A percentile compares a stretch with the other conserved stretches of the same genome.
Conservation (phyloP, 176 grass and related monocot genomes). For the Puya raimondii region DNA sequence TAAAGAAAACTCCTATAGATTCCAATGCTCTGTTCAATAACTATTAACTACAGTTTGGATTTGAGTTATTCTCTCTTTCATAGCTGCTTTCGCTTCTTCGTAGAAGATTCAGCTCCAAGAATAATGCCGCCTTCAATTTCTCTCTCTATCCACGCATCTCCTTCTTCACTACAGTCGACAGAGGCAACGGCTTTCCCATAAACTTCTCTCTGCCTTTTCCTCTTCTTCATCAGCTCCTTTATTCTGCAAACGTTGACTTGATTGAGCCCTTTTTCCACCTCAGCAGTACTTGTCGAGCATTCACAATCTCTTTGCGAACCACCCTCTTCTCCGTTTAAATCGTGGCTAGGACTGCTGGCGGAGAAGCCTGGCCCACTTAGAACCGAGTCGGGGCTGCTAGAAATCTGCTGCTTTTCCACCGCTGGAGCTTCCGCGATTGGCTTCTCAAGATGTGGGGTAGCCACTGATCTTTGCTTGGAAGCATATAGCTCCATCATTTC, state of each 20-base stretch:
- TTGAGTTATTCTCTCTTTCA: slow-evolving; percentile 11
- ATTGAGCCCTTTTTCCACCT: background rate
- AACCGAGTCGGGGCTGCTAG: slow-evolving; percentile 24
- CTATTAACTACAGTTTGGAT: background rate
- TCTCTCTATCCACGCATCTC: slow-evolving; percentile 25
- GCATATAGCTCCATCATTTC: slow-evolving; percentile 38
- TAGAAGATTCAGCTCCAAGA: slow-evolving; percentile 17
- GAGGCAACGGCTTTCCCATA: background rate
- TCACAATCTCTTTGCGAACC: background rate
- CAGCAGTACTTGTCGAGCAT: background rate
- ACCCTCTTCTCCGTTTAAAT: slow-evolving; percentile 13
- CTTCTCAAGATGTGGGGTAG: slow-evolving; percentile 4
- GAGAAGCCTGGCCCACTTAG: slow-evolving; percentile 18
- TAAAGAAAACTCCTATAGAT: no score
- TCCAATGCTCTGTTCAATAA: no score
- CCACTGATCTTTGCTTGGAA: slow-evolving; percentile 23
- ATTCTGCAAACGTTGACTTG: slow-evolving; percentile 17
- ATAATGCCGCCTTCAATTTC: slow-evolving; percentile 21
- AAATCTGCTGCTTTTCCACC: slow-evolving; percentile 15
- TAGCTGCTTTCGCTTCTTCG: slow-evolving; percentile 29
- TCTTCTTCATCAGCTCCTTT: slow-evolving; percentile 27
- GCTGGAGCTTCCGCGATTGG: background rate
- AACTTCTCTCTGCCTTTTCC: slow-evolving; percentile 39
- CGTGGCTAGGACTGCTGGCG: slow-evolving; percentile 16
- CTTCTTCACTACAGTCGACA: slow-evolving; percentile 10